Base-by-base conservation (phyloP, 208 protist genomes). In the Angomonas ambiguus region DNA sequence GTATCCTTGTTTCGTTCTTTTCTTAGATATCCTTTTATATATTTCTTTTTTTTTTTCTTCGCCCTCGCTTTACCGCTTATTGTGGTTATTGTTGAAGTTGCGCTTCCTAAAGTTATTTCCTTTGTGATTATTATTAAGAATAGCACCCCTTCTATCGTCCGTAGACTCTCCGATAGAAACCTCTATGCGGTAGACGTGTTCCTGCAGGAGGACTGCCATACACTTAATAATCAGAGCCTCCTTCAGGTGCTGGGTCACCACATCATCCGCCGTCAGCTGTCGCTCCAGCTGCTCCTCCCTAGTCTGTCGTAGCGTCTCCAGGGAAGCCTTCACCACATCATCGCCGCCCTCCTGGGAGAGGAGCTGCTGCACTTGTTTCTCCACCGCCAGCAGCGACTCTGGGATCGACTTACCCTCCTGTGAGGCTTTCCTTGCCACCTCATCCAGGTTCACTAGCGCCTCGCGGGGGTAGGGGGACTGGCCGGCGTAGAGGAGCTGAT, bases 201-300 rank as follows among this genome's bases (percentile, higher is more conserved):
- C 79, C 22, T 76, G 76, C 48, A 94, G 73, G 1, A 91, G 72
- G 1, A 65, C 69, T 0, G 74, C 70, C 20, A 81, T 73, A 41
- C 80, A 88, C 74, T 94, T 94, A 57, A 91, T 92, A 85, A 91
- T 92, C 24, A 94, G 80, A 3, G 85, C 83, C 58, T 94, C 85
- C 76, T 88, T 92, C 70, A 90, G 82, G 51, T 72, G 77, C 69
- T 89, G 72, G 6, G 77, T 87, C 69, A 80, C 82, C 69, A 88
- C 83, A 74, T 94, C 82, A 59, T 88, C 80, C 16, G 83, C 77
- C 51, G 65, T 76, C 24, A 33, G 24, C 24, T 59, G 24, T 13
- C 53, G 53, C 4, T 59, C 53, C 22, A n/a, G 2, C 70, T 79
- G 69, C 56, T 76, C 70, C 18, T 41, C 48, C 34, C 31, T 74